Evolutionary conservation across 441 rosid genomes (phyloP).

Genomic region (Populus trichocarpa): DNA sequence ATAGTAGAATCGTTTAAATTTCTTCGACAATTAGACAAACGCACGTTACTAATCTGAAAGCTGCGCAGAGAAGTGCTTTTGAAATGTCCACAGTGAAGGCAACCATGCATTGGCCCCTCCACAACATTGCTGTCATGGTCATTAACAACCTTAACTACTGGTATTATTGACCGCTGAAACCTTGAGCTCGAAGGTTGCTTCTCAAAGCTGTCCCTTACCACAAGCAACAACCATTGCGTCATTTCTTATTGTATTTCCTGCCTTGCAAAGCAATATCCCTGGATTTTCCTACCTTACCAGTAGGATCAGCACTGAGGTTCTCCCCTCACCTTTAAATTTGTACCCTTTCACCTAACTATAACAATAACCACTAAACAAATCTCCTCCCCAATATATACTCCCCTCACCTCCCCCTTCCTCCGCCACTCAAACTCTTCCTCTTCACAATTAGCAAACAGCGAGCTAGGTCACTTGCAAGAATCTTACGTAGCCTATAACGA

Average conservation of each 20-base stretch:
- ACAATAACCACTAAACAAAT: conserved; percentile 16
- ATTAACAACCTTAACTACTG: conserved; percentile 12
- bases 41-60: not conserved
- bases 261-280: conserved; percentile 37
- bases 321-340: conserved; percentile 26
- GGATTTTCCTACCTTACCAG: conserved; percentile 21
- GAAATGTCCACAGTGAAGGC: not conserved
- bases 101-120: not conserved
- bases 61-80: not conserved
- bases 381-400: conserved; percentile 15
- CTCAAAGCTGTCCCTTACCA: conserved; percentile 4
- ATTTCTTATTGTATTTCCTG: conserved; percentile 20
- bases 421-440: conserved; percentile 11
- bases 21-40: not conserved
- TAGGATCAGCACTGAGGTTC: conserved; percentile 22
- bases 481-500: conserved; percentile 3
- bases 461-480: not conserved
- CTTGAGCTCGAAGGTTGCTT: conserved; percentile 23
- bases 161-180: conserved; percentile 6
- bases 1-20: not conserved
- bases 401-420: not conserved
- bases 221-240: conserved; percentile 23
- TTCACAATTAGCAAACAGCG: not conserved
- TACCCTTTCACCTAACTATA: conserved; percentile 41
- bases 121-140: conserved; percentile 4